A percentile compares a stretch with the other conserved stretches of the same genome.
These are phyloP conservation scores for Irpex sp. DNA, from an alignment of 1,284 basidiomycete genomes.

Conservation along the genomic window DNA sequence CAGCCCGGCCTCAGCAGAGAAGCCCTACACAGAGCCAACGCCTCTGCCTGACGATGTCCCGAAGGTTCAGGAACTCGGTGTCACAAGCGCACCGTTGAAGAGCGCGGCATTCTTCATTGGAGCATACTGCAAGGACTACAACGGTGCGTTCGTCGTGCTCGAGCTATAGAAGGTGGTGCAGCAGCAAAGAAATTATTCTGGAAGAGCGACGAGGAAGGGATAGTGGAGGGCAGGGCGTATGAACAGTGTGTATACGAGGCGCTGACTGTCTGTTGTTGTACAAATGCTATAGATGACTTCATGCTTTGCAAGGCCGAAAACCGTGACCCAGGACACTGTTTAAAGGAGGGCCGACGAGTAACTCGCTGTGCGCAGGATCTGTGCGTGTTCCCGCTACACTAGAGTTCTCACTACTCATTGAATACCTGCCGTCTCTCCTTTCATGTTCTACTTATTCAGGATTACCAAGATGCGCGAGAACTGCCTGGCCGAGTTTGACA, in stretches of 20 bases:
- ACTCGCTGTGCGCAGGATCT: slow-evolving; percentile 94
- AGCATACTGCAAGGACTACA: slow-evolving; percentile 93
- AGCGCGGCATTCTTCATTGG: slow-evolving; percentile 98
- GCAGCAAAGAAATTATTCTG: background rate
- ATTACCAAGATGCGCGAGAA: slow-evolving; percentile 92
- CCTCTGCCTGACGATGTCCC: slow-evolving; percentile 75
- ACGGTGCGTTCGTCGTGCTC: slow-evolving; percentile 62
- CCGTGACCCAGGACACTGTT: slow-evolving; percentile 87
- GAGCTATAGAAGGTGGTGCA: background rate
- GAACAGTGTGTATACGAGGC: slow-evolving; percentile 2
- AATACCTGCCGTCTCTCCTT: background rate
- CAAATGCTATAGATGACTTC: slow-evolving; percentile 79
- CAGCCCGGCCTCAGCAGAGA: slow-evolving; percentile 38
- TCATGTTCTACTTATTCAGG: slow-evolving; percentile 37
- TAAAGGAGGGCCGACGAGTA: slow-evolving; percentile 95
- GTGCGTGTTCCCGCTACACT: slow-evolving; percentile 49
- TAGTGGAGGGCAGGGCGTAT: background rate
- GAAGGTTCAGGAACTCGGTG: slow-evolving; percentile 88
- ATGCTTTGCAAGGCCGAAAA: slow-evolving; percentile 98
- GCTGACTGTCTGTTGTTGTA: background rate
- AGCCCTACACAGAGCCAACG: slow-evolving; percentile 65
- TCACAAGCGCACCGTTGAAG: slow-evolving; percentile 93
- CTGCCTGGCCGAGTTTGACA: slow-evolving; percentile 86
- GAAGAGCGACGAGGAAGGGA: background rate
- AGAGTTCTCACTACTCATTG: background rate